A percentile compares a stretch with the other conserved stretches of the same genome.
phyloP scores from a whole-genome alignment of 2,329 filamentous ascomycete genomes.

The Helotiales sp. region DNA sequence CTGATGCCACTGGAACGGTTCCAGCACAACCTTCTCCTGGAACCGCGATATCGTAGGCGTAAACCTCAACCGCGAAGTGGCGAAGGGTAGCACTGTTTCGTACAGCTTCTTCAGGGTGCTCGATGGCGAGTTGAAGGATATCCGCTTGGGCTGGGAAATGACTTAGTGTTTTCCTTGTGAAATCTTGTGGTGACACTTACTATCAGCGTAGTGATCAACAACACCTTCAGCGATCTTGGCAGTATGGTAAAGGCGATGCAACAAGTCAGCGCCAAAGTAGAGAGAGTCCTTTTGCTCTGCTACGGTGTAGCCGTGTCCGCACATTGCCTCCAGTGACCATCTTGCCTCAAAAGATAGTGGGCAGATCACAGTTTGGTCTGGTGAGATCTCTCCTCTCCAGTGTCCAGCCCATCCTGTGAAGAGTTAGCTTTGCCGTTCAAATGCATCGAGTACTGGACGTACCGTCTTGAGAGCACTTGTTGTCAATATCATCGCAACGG shows the following conservation, averaged over 20 bases:
- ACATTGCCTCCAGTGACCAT: slow-evolving; percentile 62
- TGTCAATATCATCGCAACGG: slow-evolving; percentile 71
- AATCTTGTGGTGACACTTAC: slow-evolving; percentile 54
- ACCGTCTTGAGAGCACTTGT: slow-evolving; percentile 62
- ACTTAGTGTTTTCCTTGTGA: slow-evolving; percentile 51
- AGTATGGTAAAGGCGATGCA: slow-evolving; percentile 70
- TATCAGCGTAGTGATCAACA: slow-evolving; percentile 67
- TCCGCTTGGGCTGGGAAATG: slow-evolving; percentile 47
- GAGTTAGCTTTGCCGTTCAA: not conserved
- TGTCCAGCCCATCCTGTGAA: slow-evolving; percentile 66
- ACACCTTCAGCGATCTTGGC: slow-evolving; percentile 62
- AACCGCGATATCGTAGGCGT: slow-evolving; percentile 67
- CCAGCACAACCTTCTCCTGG: slow-evolving; percentile 68
- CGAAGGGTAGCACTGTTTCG: slow-evolving; percentile 67
- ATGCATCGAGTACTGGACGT: slow-evolving; percentile 22
- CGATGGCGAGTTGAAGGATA: slow-evolving; percentile 10
- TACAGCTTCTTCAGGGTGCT: slow-evolving; percentile 42
- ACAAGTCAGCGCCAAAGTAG: slow-evolving; percentile 69
- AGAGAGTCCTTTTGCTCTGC: slow-evolving; percentile 59
- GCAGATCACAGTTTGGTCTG: slow-evolving; percentile 73
- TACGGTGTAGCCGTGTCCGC: slow-evolving; percentile 66
- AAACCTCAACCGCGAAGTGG: slow-evolving; percentile 72
- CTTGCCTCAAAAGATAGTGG: slow-evolving; percentile 63
- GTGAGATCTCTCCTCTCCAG: slow-evolving; percentile 68
- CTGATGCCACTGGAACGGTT: slow-evolving; percentile 31